A percentile compares a stretch with the other conserved stretches of the same genome.
phyloP scores from a whole-genome alignment of 306 rosid species.

The Medicago ruthenica region DNA sequence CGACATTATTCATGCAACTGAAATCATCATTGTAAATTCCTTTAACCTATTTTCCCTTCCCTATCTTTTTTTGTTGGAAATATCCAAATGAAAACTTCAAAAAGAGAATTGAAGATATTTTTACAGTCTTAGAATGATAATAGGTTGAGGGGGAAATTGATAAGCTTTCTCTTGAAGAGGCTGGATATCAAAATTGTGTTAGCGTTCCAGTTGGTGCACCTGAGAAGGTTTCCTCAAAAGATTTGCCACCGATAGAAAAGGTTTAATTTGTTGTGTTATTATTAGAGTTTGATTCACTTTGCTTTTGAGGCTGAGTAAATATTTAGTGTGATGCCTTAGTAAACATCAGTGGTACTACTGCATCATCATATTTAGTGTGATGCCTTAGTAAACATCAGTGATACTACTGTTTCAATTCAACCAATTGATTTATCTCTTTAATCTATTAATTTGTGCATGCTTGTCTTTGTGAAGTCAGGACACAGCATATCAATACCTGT shows the following conservation, averaged over 20 bases:
- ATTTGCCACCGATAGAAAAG: conserved; percentile 74
- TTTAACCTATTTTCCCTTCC: conserved; percentile 37
- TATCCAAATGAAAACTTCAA: conserved; percentile 28
- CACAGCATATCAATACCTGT: conserved; percentile 69
- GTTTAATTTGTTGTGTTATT: conserved; percentile 44
- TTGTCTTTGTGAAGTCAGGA: conserved; percentile 65
- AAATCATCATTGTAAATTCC: conserved; percentile 72
- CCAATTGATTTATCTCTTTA: conserved; percentile 26
- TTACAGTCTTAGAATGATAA: conserved; percentile 37
- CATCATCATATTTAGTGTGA: neutral
- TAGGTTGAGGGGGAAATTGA: conserved; percentile 97
- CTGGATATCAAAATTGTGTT: conserved; percentile 86
- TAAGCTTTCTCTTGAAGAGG: conserved; percentile 94
- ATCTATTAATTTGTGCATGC: conserved; percentile 34
- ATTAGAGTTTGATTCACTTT: neutral
- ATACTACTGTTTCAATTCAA: neutral
- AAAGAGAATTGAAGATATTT: conserved; percentile 11
- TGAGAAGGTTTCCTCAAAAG: conserved; percentile 61
- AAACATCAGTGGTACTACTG: neutral
- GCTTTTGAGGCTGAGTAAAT: too few species aligned
- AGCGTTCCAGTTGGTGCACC: conserved; percentile 95
- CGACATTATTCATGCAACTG: conserved; percentile 71
- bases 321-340: neutral
- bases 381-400: conserved; percentile 1
- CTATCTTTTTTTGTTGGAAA: conserved; percentile 12